Evolutionary conservation across 2,329 filamentous ascomycete genomes (phyloP).

Genomic region (Apiospora kogelbergensis): DNA sequence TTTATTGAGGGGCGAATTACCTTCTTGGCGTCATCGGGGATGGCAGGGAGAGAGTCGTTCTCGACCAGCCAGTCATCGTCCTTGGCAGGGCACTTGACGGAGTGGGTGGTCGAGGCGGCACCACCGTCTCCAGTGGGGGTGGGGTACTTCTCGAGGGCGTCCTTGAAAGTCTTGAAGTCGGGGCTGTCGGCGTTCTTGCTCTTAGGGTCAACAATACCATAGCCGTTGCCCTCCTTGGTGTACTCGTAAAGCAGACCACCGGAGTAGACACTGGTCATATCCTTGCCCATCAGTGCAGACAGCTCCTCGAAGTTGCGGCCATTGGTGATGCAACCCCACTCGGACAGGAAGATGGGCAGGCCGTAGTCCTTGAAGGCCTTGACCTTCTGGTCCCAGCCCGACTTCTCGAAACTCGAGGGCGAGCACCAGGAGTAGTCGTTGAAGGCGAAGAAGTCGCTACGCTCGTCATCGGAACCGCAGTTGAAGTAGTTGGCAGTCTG

Average conservation of each 20-base stretch:
- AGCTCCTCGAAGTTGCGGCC: slow-evolving; percentile 81
- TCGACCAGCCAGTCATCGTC: slow-evolving; percentile 52
- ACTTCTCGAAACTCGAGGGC: slow-evolving; percentile 63
- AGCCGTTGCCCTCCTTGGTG: slow-evolving; percentile 74
- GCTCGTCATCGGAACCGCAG: slow-evolving; percentile 80
- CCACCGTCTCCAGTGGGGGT: slow-evolving; percentile 52
- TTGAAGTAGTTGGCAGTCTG: slow-evolving; percentile 92
- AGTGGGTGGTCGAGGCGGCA: slow-evolving; percentile 46
- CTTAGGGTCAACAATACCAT: slow-evolving; percentile 70
- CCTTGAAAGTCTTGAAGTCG: slow-evolving; percentile 61
- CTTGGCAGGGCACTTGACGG: slow-evolving; percentile 49
- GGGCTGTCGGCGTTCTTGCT: slow-evolving; percentile 49
- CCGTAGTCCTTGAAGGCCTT: slow-evolving; percentile 84
- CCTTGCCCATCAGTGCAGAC: slow-evolving; percentile 68
- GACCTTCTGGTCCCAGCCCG: slow-evolving; percentile 88
- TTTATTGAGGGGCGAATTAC: slow-evolving; percentile 13
- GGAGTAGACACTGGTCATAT: slow-evolving; percentile 88
- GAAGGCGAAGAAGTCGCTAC: slow-evolving; percentile 86
- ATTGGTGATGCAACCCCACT: slow-evolving; percentile 87
- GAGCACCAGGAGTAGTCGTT: slow-evolving; percentile 89
- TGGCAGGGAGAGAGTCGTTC: slow-evolving; percentile 45
- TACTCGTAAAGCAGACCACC: slow-evolving; percentile 98
- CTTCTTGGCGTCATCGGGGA: slow-evolving; percentile 48
- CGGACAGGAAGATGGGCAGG: slow-evolving; percentile 89
- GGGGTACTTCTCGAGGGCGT: slow-evolving; percentile 48